Conservation (phyloP, 2,329 filamentous ascomycete genomes). For the Hypoxylon sp. region DNA sequence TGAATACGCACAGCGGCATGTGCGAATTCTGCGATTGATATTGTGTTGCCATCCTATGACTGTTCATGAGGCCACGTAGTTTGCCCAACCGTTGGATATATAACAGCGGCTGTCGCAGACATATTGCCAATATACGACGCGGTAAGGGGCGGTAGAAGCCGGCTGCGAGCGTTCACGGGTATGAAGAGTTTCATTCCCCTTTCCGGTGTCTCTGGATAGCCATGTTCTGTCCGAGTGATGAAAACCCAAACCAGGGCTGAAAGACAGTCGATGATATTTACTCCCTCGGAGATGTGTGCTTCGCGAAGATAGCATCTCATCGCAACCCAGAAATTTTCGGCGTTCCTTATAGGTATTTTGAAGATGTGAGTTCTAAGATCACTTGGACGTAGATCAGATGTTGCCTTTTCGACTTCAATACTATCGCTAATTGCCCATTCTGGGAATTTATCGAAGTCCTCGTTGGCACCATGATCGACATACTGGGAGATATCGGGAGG, state of each 20-base stretch:
- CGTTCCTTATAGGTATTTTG: not conserved
- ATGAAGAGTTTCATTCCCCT: not conserved
- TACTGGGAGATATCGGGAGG: not conserved
- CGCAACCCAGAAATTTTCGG: not conserved
- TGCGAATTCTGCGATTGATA: not conserved
- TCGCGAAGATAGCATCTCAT: not conserved
- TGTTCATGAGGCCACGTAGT: not conserved
- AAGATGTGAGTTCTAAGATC: conserved; percentile 1
- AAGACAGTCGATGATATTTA: conserved; percentile 6
- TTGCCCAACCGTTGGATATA: not conserved
- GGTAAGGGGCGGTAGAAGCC: not conserved
- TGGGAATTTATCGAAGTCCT: not conserved
- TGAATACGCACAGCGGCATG: not conserved
- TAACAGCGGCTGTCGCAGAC: not conserved
- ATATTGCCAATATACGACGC: conserved; percentile 34
- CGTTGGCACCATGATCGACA: not conserved
- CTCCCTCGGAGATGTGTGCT: not conserved
- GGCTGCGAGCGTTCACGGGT: conserved; percentile 6
- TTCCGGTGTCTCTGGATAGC: not conserved
- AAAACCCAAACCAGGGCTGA: conserved; percentile 12
- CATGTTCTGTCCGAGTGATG: not conserved
- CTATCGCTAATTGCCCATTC: not conserved
- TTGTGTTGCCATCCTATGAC: not conserved
- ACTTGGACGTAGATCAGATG: not conserved
- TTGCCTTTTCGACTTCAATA: not conserved